Evolutionary conservation across 768 basidiomycete genomes (phyloP).

Genomic region (Lentinus tigrinus): DNA sequence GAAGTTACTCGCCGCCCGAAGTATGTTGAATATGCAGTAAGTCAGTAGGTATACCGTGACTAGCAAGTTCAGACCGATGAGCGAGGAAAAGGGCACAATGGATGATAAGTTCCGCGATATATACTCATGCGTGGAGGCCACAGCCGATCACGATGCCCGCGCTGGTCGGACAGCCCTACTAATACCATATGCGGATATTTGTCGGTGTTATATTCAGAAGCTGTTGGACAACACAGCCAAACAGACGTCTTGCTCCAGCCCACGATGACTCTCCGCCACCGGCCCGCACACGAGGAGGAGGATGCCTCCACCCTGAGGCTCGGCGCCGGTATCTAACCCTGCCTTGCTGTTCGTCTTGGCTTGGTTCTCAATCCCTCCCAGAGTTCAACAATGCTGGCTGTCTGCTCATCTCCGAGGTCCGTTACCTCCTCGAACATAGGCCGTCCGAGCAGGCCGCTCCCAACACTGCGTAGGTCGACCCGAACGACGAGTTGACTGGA

Average conservation of each 20-base stretch:
- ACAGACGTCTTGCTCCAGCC: constrained; percentile 12
- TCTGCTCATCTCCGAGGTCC: constrained; percentile 89
- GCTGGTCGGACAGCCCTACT: too few species aligned
- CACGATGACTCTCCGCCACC: constrained; percentile 58
- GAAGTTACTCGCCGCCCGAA: too few species aligned
- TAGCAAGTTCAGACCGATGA: too few species aligned
- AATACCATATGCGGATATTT: constrained; percentile 19
- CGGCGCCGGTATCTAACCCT: constrained; percentile 52
- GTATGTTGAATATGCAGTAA: too few species aligned
- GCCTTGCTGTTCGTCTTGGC: not conserved
- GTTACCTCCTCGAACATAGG: constrained; percentile 83
- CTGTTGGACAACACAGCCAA: constrained; percentile 33
- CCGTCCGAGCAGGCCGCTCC: constrained; percentile 73
- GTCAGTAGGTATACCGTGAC: too few species aligned
- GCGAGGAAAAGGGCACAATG: too few species aligned
- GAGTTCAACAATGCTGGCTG: constrained; percentile 93
- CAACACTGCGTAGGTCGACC: constrained; percentile 68
- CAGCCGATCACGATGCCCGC: too few species aligned
- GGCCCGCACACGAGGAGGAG: constrained; percentile 79
- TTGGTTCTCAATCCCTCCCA: constrained; percentile 26
- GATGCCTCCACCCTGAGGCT: constrained; percentile 85
- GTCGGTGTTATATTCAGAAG: constrained; percentile 30
- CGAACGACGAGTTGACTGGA: not conserved
- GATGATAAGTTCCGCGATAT: too few species aligned
- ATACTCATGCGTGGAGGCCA: too few species aligned